Evolutionary conservation across 2,329 filamentous ascomycete species (phyloP).

Genomic region (Calonectria hawksworthii): DNA sequence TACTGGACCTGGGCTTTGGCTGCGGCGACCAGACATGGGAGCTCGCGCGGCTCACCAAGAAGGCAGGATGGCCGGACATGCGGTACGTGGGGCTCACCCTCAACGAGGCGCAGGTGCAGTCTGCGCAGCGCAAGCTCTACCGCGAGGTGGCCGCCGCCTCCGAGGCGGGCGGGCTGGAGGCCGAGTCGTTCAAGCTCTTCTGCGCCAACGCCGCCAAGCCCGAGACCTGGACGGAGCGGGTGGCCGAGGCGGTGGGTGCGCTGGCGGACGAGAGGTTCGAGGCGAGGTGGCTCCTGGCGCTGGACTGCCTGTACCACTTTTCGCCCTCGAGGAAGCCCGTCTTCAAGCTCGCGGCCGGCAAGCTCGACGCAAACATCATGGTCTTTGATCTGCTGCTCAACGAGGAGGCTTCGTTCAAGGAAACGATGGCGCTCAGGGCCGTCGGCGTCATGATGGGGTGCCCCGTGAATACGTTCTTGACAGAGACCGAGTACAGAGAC

Average conservation of each 20-base stretch:
- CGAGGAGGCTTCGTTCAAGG: conserved; percentile 43
- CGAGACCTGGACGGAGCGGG: conserved; percentile 52
- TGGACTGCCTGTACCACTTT: conserved; percentile 72
- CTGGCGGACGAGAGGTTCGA: conserved; percentile 41
- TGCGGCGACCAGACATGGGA: conserved; percentile 71
- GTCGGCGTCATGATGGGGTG: conserved; percentile 63
- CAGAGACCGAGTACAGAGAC: conserved; percentile 58
- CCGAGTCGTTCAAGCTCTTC: conserved; percentile 55
- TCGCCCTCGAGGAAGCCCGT: conserved; percentile 63
- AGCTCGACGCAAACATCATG: conserved; percentile 64
- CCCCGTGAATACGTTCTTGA: conserved; percentile 64
- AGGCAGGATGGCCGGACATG: conserved; percentile 45
- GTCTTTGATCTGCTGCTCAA: conserved; percentile 67
- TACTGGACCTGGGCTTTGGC: conserved; percentile 70
- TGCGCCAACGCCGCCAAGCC: conserved; percentile 65
- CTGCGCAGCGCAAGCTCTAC: conserved; percentile 50
- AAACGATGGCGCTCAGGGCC: conserved; percentile 54
- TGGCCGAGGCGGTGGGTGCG: conserved; percentile 44
- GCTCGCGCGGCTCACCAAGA: conserved; percentile 50
- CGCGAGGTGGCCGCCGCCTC: conserved; percentile 37
- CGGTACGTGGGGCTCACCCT: conserved; percentile 68
- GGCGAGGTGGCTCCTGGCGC: conserved; percentile 65
- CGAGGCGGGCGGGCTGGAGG: not conserved
- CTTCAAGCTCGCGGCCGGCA: conserved; percentile 56
- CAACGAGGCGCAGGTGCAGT: conserved; percentile 59